Base-by-base conservation (phyloP, 345 rosid genomes). In the Laguncularia racemosa region DNA sequence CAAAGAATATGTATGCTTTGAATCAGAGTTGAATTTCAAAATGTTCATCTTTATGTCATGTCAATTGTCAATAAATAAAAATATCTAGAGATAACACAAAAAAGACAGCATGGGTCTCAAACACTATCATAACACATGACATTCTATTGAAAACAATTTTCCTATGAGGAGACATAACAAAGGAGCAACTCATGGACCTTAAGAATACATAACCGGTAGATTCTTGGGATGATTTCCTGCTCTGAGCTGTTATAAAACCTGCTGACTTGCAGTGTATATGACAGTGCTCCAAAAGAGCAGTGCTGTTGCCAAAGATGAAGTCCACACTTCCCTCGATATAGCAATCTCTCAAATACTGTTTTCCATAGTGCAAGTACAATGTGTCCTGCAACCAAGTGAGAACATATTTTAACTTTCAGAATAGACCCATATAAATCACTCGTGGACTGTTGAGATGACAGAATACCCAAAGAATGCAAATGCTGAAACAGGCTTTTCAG, bases 191-290 rank as follows among this genome's bases (percentile, higher is more conserved):
- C 14, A 43, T 70, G 38, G 17, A 85, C 99, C 99, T 90, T 70
- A 88, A 62, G 68, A 93, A 93, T 23, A 93, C 90, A 49, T 85
- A 93, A 68, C 96, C 99, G 56, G 97, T 89, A 28, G 80, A 72
- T 68, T 93, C 96, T 60, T 87, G 95, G 56, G 97, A 90, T 52
- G 99, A 66, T 76, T 93, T 93, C n/a, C 96, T 81, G 81, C 96
- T 82, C 46, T 93, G 99, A 46, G 99, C 97, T 50, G 97, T 90
- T 55, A 93, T 73, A 67, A 57, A 90, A 53, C 97, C 97, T 16
- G 73, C 81, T 16, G 96, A 71, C 72, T 90, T 93, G 88, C 97
- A 93, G 69, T 93, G 84, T 62, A 93, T 85, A 65, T 93, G 99
- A 58, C 99, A 90, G 54, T 93, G 90, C 84, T 95, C 99, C 72